Conservation (phyloP, 176 grass and related monocot species). For the Carex parvula region DNA sequence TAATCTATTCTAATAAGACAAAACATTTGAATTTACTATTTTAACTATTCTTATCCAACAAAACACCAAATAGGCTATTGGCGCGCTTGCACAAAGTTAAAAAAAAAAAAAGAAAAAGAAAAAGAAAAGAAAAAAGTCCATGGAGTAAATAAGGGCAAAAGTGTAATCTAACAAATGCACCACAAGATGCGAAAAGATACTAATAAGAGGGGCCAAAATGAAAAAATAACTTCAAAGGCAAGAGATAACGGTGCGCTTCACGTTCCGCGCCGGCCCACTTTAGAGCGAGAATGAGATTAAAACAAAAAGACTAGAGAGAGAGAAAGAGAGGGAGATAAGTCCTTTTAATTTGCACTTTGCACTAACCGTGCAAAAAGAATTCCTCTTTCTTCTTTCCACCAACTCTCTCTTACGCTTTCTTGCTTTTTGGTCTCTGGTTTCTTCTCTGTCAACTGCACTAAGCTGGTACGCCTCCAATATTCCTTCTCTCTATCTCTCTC, state of each 20-base stretch:
- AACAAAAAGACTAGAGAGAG: conserved; percentile 18
- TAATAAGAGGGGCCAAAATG: neutral
- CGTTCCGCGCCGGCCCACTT: neutral
- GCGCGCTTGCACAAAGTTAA: too few relatives aligned
- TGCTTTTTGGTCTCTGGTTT: neutral
- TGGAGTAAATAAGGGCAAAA: too few relatives aligned
- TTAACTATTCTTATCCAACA: too few relatives aligned
- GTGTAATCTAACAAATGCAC: neutral
- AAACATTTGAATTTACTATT: too few relatives aligned
- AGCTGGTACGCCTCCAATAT: conserved; percentile 24
- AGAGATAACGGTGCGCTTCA: conserved; percentile 24
- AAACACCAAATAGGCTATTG: too few relatives aligned
- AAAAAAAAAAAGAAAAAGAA: too few relatives aligned
- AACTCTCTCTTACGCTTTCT: conserved; percentile 17
- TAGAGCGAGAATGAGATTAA: neutral
- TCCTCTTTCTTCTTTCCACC: conserved; percentile 5
- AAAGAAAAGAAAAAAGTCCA: too few relatives aligned
- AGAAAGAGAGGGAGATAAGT: neutral
- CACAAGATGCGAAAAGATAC: neutral
- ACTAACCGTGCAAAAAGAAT: conserved; percentile 16
- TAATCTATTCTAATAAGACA: too few relatives aligned
- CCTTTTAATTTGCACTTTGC: conserved; percentile 23
- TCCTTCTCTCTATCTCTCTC: neutral
- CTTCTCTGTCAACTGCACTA: neutral
- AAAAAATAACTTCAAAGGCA: conserved; percentile 20